Conservation (phyloP, 495 filamentous ascomycete genomes). For the Aspergillus indologenus region DNA sequence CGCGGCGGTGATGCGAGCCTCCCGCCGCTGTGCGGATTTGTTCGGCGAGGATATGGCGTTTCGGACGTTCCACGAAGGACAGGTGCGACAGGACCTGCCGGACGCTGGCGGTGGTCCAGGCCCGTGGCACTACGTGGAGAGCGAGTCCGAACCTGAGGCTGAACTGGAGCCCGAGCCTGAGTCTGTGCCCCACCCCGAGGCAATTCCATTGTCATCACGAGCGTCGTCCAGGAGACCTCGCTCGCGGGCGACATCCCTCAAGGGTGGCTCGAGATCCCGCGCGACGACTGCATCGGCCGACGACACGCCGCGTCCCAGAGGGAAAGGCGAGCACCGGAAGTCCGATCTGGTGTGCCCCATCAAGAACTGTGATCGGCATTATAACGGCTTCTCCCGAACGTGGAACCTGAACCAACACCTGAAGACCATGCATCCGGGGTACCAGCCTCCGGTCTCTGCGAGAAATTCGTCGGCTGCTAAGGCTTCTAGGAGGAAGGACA, state of each 20-base stretch:
- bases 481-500: not conserved
- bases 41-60: conserved; percentile 66
- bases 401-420: conserved; percentile 45
- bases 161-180: conserved; percentile 29
- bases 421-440: conserved; percentile 30
- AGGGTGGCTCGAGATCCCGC: conserved; percentile 13
- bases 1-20: conserved; percentile 59
- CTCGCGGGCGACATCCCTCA: conserved; percentile 10
- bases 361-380: conserved; percentile 27
- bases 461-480: conserved; percentile 1
- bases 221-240: conserved; percentile 1
- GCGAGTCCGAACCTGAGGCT: conserved; percentile 33
- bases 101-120: conserved; percentile 12
- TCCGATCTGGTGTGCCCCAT: conserved; percentile 35
- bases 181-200: conserved; percentile 3
- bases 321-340: conserved; percentile 32
- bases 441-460: conserved; percentile 6
- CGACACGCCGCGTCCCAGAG: conserved; percentile 13
- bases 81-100: conserved; percentile 20
- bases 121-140: conserved; percentile 31
- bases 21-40: conserved; percentile 65
- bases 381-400: conserved; percentile 33
- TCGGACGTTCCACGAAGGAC: conserved; percentile 50
- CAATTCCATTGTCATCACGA: conserved; percentile 4
- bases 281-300: conserved; percentile 8